These are phyloP conservation scores for Canavalia ensiformis DNA, from an alignment of 306 rosid genomes.

Conservation along the genomic window DNA sequence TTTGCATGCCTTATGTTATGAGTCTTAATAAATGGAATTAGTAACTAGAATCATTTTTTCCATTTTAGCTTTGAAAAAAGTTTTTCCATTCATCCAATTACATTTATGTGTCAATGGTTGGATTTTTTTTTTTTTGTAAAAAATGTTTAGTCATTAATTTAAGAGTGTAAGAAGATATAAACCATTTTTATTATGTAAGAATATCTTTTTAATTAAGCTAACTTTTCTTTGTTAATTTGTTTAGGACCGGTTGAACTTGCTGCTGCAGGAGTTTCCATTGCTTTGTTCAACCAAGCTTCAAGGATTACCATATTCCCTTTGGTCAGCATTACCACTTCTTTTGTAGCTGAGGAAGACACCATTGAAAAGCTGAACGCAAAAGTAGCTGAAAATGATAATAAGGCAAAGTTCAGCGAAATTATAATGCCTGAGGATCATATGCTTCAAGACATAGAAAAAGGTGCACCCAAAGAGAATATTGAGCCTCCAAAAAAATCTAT, in stretches of 20 bases:
- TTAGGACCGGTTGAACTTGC: slow-evolving; percentile 93
- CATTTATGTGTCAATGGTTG: too few relatives aligned
- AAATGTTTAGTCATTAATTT: too few relatives aligned
- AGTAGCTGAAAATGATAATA: slow-evolving; percentile 46
- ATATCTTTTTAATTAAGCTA: neutral
- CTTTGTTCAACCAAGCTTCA: slow-evolving; percentile 95
- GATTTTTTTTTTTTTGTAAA: too few relatives aligned
- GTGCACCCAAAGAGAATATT: slow-evolving; percentile 37
- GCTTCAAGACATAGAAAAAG: slow-evolving; percentile 59
- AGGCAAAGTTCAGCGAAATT: slow-evolving; percentile 11
- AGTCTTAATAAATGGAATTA: neutral
- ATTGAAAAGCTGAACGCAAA: slow-evolving; percentile 49
- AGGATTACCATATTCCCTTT: slow-evolving; percentile 90
- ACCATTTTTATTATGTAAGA: too few relatives aligned
- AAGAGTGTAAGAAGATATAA: too few relatives aligned
- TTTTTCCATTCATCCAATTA: too few relatives aligned
- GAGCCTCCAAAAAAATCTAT: slow-evolving; percentile 2
- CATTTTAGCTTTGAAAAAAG: too few relatives aligned
- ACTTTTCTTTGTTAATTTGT: neutral
- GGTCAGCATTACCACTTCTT: slow-evolving; percentile 90
- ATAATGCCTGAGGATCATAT: slow-evolving; percentile 36
- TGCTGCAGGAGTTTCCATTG: slow-evolving; percentile 91
- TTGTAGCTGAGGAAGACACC: slow-evolving; percentile 97
- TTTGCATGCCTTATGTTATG: too few relatives aligned
- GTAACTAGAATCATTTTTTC: neutral